A percentile compares a stretch with the other conserved stretches of the same genome.
phyloP scores from a whole-genome alignment of 2,329 filamentous ascomycete species.

The Cordyceps javanica region DNA sequence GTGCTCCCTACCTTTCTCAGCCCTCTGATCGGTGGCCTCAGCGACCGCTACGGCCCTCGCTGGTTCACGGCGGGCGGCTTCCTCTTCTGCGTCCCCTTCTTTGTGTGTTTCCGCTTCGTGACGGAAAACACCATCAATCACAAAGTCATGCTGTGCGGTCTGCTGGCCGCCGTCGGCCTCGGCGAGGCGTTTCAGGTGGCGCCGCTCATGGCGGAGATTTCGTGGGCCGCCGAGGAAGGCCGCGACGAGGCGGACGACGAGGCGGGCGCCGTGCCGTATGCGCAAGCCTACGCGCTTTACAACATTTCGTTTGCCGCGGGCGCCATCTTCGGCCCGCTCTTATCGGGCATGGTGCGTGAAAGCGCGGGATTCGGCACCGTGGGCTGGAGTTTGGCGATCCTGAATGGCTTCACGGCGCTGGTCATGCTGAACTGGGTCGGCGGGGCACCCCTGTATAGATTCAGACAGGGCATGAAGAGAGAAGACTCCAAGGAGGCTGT shows the following conservation, averaged over 20 bases:
- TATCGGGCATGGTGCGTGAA: conserved; percentile 30
- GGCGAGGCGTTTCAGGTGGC: conserved; percentile 26
- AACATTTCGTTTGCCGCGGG: conserved; percentile 30
- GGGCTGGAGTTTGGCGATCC: conserved; percentile 25
- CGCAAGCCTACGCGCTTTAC: conserved; percentile 30
- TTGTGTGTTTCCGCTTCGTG: conserved; percentile 29
- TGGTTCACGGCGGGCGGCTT: conserved; percentile 29
- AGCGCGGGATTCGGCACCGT: conserved; percentile 27
- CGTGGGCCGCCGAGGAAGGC: conserved; percentile 22
- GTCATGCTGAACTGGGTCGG: conserved; percentile 25
- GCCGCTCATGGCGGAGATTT: conserved; percentile 31
- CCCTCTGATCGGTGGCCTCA: conserved; percentile 24
- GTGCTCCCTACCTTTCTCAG: conserved; percentile 26
- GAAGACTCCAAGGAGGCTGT: background rate
- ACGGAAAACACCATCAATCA: conserved; percentile 23
- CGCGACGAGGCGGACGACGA: background rate
- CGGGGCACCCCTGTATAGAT: conserved; percentile 13
- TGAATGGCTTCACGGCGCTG: conserved; percentile 24
- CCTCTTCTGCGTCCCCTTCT: conserved; percentile 27
- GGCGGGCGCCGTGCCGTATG: conserved; percentile 24
- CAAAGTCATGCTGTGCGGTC: conserved; percentile 27
- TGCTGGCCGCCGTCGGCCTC: conserved; percentile 26
- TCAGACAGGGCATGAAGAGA: background rate
- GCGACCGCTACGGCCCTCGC: conserved; percentile 30
- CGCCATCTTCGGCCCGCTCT: conserved; percentile 26